Conservation (phyloP, 2,329 filamentous ascomycete genomes). For the Fusarium armeniacum region DNA sequence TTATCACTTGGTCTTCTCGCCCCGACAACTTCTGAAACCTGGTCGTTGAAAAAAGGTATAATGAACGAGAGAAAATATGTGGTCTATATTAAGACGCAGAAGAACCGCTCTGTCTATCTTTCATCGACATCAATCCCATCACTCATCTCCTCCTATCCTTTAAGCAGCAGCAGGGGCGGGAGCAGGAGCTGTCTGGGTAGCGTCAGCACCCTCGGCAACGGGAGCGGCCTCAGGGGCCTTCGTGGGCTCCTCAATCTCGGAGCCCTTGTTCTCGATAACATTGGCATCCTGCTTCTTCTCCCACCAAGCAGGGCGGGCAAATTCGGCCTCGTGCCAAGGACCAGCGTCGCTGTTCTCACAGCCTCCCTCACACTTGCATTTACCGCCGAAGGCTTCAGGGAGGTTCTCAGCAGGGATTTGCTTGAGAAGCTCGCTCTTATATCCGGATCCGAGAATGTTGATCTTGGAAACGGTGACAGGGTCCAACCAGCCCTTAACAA, state of each 20-base stretch:
- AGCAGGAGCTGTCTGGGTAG: conserved; percentile 53
- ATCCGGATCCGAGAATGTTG: conserved; percentile 84
- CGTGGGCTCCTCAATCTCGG: conserved; percentile 54
- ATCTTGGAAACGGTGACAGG: conserved; percentile 98
- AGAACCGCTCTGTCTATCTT: conserved; percentile 37
- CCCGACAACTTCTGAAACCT: conserved; percentile 30
- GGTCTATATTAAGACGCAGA: conserved; percentile 45
- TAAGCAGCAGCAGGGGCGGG: conserved; percentile 54
- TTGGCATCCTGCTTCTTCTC: conserved; percentile 62
- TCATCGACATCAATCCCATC: conserved; percentile 16
- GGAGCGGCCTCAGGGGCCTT: conserved; percentile 53
- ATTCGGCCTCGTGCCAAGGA: conserved; percentile 85
- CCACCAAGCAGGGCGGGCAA: conserved; percentile 75
- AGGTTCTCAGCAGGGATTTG: conserved; percentile 94
- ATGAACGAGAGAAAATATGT: conserved; percentile 43
- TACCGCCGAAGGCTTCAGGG: conserved; percentile 86
- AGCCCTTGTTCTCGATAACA: conserved; percentile 59
- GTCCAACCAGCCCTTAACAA: conserved; percentile 95
- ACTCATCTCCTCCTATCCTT: conserved; percentile 26
- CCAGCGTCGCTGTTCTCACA: conserved; percentile 90
- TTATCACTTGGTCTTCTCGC: conserved; percentile 28
- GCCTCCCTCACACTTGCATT: conserved; percentile 84
- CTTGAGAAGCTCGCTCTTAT: conserved; percentile 84
- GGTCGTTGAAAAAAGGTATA: conserved; percentile 33
- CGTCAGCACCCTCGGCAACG: conserved; percentile 53